Percentiles rank a stretch among this genome's conserved stretches.
Conservation (phyloP, 176 grass and related monocot genomes). For the Chrysopogon serrulatus region DNA sequence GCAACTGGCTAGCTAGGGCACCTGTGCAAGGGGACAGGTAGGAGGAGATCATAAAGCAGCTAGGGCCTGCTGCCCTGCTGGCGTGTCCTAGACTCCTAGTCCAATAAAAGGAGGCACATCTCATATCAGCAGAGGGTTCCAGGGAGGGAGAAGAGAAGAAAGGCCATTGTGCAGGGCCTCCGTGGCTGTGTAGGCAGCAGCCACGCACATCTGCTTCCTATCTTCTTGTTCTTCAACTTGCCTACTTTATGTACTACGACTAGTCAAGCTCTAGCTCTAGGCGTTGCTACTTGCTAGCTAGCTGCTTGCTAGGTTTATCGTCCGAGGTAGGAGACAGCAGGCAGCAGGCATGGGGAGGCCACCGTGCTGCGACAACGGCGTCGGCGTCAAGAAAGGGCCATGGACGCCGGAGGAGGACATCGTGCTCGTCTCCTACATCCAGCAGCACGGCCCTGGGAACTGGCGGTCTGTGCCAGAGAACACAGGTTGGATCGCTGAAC, state of each 20-base stretch:
- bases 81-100: neutral
- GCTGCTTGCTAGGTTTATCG: neutral
- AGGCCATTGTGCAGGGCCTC: neutral
- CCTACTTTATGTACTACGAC: too few species aligned
- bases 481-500: slow-evolving; percentile 19
- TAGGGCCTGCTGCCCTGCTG: neutral
- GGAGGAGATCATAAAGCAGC: slow-evolving; percentile 1
- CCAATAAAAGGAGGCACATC: slow-evolving; percentile 28
- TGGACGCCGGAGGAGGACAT: too few species aligned
- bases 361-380: too few species aligned
- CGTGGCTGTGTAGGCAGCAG: slow-evolving; percentile 24
- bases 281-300: neutral
- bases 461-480: slow-evolving; percentile 47
- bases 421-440: too few species aligned
- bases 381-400: too few species aligned
- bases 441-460: too few species aligned
- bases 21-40: slow-evolving; percentile 43
- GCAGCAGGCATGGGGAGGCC: too few species aligned
- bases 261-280: neutral
- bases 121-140: neutral
- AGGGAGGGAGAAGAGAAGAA: neutral
- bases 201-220: neutral
- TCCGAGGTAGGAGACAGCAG: too few species aligned
- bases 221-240: neutral
- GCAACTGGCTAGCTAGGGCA: neutral